These are phyloP conservation scores for Penicillium canescens DNA, from an alignment of 495 filamentous ascomycete genomes.

Conservation along the genomic window DNA sequence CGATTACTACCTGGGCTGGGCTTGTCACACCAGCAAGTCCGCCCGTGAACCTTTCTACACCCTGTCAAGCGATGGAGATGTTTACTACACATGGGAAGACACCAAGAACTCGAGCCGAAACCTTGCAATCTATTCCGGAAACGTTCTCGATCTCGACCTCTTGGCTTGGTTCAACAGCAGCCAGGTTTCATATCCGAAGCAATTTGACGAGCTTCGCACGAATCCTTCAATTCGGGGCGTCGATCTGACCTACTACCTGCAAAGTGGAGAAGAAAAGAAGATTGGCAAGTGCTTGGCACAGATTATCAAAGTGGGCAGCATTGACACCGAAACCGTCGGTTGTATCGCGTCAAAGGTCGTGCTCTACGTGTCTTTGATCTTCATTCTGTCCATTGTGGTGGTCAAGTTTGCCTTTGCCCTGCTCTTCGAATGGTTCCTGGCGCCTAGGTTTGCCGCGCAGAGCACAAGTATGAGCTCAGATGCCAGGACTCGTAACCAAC, in stretches of 20 bases:
- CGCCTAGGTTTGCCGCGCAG: slow-evolving; percentile 73
- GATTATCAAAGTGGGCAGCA: slow-evolving; percentile 91
- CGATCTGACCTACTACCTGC: slow-evolving; percentile 87
- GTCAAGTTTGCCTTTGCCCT: slow-evolving; percentile 89
- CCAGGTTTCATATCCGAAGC: slow-evolving; percentile 75
- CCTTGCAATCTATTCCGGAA: slow-evolving; percentile 88
- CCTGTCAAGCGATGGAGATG: slow-evolving; percentile 61
- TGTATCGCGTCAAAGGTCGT: slow-evolving; percentile 98
- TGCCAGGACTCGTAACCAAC: slow-evolving; percentile 76
- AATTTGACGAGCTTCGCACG: slow-evolving; percentile 76
- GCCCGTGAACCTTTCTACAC: slow-evolving; percentile 75
- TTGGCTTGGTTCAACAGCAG: slow-evolving; percentile 85
- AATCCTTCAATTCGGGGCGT: slow-evolving; percentile 80
- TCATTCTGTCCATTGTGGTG: slow-evolving; percentile 88
- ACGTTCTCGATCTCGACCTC: slow-evolving; percentile 90
- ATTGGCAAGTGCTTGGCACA: slow-evolving; percentile 84
- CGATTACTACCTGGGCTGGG: slow-evolving; percentile 79
- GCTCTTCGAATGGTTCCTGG: slow-evolving; percentile 93
- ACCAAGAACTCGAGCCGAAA: slow-evolving; percentile 87
- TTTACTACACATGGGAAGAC: slow-evolving; percentile 96
- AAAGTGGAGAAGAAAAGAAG: slow-evolving; percentile 71
- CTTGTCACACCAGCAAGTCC: slow-evolving; percentile 76
- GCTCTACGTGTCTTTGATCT: slow-evolving; percentile 87
- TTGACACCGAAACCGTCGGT: slow-evolving; percentile 94
- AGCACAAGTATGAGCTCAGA: slow-evolving; percentile 71